These are phyloP conservation scores for Mimosa pudica DNA, from an alignment of 306 rosid species.

Conservation along the genomic window DNA sequence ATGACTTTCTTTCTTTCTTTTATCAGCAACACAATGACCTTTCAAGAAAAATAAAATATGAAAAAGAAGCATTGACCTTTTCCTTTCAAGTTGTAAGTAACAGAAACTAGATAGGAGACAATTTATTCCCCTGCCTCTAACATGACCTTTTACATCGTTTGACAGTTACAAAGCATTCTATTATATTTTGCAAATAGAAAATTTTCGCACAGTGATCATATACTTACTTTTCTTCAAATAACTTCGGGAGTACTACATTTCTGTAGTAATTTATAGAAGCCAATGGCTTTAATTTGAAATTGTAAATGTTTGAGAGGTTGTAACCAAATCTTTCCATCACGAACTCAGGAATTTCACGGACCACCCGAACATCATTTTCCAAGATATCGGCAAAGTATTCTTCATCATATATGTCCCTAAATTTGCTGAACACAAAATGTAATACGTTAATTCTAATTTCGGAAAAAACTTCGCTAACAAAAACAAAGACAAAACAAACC, in stretches of 20 bases:
- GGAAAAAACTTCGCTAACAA: background rate
- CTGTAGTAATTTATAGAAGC: slow-evolving; percentile 76
- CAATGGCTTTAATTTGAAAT: slow-evolving; percentile 97
- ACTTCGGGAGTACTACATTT: slow-evolving; percentile 84
- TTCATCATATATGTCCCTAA: slow-evolving; percentile 86
- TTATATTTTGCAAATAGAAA: background rate
- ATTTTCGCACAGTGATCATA: slow-evolving; percentile 21
- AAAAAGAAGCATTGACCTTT: background rate
- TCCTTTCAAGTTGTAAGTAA: background rate
- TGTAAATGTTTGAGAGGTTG: slow-evolving; percentile 88
- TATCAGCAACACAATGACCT: too few species aligned
- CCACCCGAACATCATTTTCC: slow-evolving; percentile 83
- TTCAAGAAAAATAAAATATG: background rate
- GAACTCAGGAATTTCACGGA: slow-evolving; percentile 75
- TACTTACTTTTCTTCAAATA: slow-evolving; percentile 94
- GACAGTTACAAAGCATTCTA: slow-evolving; percentile 23
- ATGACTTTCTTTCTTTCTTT: background rate
- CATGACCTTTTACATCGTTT: slow-evolving; percentile 16
- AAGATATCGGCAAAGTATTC: slow-evolving; percentile 68
- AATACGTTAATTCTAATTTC: slow-evolving; percentile 33
- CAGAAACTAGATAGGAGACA: background rate
- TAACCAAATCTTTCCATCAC: slow-evolving; percentile 95
- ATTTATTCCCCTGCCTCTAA: background rate
- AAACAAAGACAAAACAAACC: background rate
- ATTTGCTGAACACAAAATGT: slow-evolving; percentile 69